A percentile compares a stretch with the other conserved stretches of the same genome.
Conservation (phyloP, 352 stramenopile genomes). For the Phytophthora citrophthora region DNA sequence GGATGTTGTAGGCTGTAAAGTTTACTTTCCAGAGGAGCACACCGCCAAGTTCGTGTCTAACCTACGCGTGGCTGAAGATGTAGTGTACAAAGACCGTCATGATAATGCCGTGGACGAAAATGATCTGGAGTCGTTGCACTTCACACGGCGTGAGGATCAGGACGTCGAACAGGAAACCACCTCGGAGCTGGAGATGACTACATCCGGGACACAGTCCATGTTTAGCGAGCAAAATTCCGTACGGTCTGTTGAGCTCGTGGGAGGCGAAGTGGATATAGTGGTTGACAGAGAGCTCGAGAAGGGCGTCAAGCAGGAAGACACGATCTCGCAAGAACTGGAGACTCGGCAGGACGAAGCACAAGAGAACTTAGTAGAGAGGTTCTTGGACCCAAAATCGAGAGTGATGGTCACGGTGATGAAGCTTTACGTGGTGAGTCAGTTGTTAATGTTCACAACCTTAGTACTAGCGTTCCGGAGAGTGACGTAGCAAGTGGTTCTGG, state of each 20-base stretch:
- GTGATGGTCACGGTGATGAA: neutral
- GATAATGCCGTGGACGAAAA: neutral
- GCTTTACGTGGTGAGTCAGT: neutral
- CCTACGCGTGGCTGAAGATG: conserved; percentile 4
- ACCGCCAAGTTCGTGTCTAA: conserved; percentile 2
- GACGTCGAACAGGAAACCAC: neutral
- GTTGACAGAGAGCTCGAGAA: neutral
- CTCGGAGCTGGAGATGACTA: neutral
- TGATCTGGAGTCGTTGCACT: conserved; percentile 5
- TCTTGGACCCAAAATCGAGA: neutral
- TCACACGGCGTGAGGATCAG: neutral
- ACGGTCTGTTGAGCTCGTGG: neutral
- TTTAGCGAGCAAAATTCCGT: neutral
- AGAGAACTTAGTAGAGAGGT: too few species aligned
- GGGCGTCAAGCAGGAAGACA: too few species aligned
- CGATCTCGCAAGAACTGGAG: too few species aligned
- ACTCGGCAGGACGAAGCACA: neutral
- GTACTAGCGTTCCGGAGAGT: neutral
- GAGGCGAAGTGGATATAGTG: neutral
- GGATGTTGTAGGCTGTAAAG: conserved; percentile 10
- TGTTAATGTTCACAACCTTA: neutral
- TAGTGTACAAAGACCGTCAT: conserved; percentile 13
- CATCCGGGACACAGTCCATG: neutral
- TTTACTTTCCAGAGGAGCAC: conserved; percentile 14
- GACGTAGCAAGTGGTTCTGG: neutral